Evolutionary conservation across 495 filamentous ascomycete species (phyloP), one percentile per base, ranked within the genome.

Genomic region (Cenococcum geophilum): DNA sequence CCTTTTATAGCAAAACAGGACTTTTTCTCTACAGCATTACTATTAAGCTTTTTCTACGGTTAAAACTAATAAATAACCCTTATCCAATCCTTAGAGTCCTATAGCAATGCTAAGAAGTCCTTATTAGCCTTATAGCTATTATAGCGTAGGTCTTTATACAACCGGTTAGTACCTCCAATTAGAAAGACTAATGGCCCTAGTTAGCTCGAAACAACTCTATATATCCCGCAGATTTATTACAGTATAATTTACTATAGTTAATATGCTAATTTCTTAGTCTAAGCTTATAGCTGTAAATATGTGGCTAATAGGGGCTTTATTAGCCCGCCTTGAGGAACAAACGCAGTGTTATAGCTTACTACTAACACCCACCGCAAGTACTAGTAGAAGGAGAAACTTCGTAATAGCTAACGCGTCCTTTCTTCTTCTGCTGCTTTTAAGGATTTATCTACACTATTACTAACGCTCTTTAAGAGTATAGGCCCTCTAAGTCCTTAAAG

Each of bases 261-360:
- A 8, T 14, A 6, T 40, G 45, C n/a, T n/a, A n/a, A n/a, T n/a
- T n/a, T n/a, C n/a, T n/a, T 49, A 49, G 20, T 8, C 45, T 49
- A 49, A 49, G 45, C 45, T 49, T 49, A 49, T 49, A 49, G 45
- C 45, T 49, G n/a, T n/a, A n/a, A n/a, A 49, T 10, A 18, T 49
- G 20, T 49, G 20, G 45, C 45, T 49, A 49, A 49, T 9, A 10
- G 20, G 45, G 20, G 20, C 45, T 18, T 49, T 49, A 20, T 49
- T 49, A 49, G 45, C 45, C 45, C 45, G 45, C 45, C 45, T 20
- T 20, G 5, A 49, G 6, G 20, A 49, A 49, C 45, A 49, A 49
- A 49, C 45, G 45, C 45, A 49, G 45, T 18, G 45, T 49, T 49
- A 49, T 49, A 49, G 45, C 45, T 49, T 49, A 49, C 45, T 49